phyloP scores from a whole-genome alignment of 2,329 filamentous ascomycete genomes.

The Paraphoma sp. region DNA sequence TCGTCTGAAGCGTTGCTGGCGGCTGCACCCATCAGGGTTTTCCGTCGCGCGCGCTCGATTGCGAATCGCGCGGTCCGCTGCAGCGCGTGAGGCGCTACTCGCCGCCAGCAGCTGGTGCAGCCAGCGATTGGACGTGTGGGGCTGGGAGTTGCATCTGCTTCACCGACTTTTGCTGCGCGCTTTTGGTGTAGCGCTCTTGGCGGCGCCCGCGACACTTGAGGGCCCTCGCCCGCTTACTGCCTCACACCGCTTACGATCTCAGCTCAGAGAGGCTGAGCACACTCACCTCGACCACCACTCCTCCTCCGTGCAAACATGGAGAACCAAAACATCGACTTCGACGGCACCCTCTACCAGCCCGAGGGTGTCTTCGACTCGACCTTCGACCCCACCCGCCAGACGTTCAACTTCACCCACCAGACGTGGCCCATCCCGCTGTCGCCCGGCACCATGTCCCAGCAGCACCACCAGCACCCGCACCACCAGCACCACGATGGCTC shows the following conservation, averaged over 20 bases:
- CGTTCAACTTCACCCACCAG: constrained; percentile 34
- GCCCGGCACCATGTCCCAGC: constrained; percentile 42
- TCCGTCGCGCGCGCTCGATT: constrained; percentile 15
- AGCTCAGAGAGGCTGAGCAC: constrained; percentile 42
- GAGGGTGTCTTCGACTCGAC: constrained; percentile 48
- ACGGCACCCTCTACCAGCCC: constrained; percentile 42
- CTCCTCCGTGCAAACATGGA: constrained; percentile 49
- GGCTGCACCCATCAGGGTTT: constrained; percentile 21
- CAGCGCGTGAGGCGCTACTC: constrained; percentile 35
- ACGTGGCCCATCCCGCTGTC: constrained; percentile 49
- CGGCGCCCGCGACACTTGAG: constrained; percentile 10
- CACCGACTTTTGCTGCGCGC: constrained; percentile 14
- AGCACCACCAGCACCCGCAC: background rate
- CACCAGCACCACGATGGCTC: constrained; percentile 9
- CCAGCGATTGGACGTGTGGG: constrained; percentile 1
- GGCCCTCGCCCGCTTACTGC: constrained; percentile 29
- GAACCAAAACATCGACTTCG: constrained; percentile 48
- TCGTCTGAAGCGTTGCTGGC: constrained; percentile 1
- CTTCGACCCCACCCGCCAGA: constrained; percentile 46
- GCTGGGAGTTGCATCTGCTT: constrained; percentile 1
- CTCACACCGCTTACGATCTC: background rate
- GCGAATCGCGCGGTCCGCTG: constrained; percentile 34
- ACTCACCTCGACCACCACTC: constrained; percentile 25
- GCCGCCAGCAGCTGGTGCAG: constrained; percentile 16
- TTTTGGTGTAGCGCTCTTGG: constrained; percentile 9